Base-by-base conservation (phyloP, 441 rosid species). In the Euphorbia neoarborescens region DNA sequence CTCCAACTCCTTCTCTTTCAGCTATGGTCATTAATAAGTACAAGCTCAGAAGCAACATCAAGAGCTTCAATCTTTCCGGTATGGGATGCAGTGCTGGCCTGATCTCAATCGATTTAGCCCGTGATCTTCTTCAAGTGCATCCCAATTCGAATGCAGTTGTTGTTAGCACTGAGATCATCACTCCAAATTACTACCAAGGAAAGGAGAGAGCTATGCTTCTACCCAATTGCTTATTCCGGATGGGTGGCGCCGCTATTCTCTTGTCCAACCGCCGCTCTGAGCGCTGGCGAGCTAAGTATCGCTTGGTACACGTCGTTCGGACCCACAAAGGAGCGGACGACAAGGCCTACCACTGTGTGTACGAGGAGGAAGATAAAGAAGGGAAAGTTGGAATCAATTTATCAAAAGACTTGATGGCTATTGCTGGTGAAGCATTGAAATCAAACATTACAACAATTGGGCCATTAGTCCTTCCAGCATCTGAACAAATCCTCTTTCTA, bases 11-110 rank as follows among this genome's bases (percentile, higher is more conserved):
- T 1, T 94, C 96, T 0, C 76, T 94, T 7, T 90, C 99, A 0
- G 96, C 99, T 40, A 90, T 91, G 99, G 83, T 94, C 14, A 89
- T 91, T 54, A 94, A 94, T 59, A 91, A 88, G 68, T 94, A 88
- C 78, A 91, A 89, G 82, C 85, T 94, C 7, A 80, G 99, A 46
- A 94, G 99, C 79, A 94, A 94, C 71, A 85, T 91, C 7, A 94
- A 83, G 73, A 94, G 97, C 83, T 90, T 91, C 60, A 91, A 94
- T 82, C 90, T 94, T 7, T 91, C 96, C 0, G 96, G 99, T 14
- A 91, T 91, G 96, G 98, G 98, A 0, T 93, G 98, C 76, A 89
- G 93, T 51, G 98, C 98, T 0, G 93, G 98, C 27, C 59, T 89
- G 12, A 90, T 91, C 40, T 86, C 97, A 5, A 80, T 94, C 2